phyloP scores from a whole-genome alignment of 169 alveolate species.

The Eimeria praecox region DNA sequence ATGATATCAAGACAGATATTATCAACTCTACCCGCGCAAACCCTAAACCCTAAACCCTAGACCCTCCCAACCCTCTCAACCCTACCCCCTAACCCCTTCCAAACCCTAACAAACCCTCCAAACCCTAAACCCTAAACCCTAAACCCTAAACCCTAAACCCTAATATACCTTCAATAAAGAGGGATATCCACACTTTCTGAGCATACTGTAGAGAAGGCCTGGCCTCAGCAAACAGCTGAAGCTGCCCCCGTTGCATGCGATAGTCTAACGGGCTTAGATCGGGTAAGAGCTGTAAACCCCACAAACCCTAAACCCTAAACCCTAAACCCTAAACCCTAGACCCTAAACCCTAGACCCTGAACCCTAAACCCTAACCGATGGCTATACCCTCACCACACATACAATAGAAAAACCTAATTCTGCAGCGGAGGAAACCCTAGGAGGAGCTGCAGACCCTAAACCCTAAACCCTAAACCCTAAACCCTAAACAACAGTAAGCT shows the following conservation, averaged over 20 bases:
- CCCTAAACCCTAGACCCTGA: not conserved
- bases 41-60: too few species aligned
- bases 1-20: too few species aligned
- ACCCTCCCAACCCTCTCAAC: too few species aligned
- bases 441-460: too few species aligned
- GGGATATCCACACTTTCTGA: slow-evolving; percentile 84
- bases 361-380: not conserved
- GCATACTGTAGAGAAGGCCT: slow-evolving; percentile 83
- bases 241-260: slow-evolving; percentile 83
- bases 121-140: not conserved
- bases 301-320: not conserved
- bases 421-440: too few species aligned
- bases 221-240: slow-evolving; percentile 80
- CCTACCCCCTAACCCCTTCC: too few species aligned
- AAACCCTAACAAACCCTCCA: not conserved
- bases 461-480: not conserved
- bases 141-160: not conserved
- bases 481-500: not conserved
- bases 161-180: slow-evolving; percentile 79
- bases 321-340: not conserved
- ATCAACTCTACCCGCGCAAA: too few species aligned
- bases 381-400: not conserved
- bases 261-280: slow-evolving; percentile 84
- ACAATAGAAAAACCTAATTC: too few species aligned
- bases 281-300: slow-evolving; percentile 77